These are phyloP conservation scores for Diaporthe sp. DNA, from an alignment of 2,329 filamentous ascomycete species.

Conservation along the genomic window DNA sequence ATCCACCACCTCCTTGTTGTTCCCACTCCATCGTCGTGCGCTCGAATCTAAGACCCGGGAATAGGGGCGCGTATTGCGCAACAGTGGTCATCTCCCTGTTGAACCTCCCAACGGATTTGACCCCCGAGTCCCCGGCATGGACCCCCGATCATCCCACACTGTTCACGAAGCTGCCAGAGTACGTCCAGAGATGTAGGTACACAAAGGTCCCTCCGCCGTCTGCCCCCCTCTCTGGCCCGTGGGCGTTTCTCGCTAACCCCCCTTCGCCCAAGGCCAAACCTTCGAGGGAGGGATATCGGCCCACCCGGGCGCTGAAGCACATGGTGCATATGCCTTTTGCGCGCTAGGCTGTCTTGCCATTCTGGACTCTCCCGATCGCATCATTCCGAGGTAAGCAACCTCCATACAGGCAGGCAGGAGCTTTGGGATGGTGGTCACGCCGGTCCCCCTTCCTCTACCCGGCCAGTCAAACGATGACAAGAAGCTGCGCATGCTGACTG, in stretches of 20 bases:
- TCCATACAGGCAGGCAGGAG: constrained; percentile 32
- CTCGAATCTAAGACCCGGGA: constrained; percentile 36
- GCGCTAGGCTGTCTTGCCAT: constrained; percentile 91
- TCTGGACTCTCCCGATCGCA: constrained; percentile 82
- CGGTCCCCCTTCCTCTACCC: constrained; percentile 38
- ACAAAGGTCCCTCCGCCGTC: constrained; percentile 41
- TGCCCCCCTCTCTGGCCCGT: constrained; percentile 30
- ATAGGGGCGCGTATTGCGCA: constrained; percentile 91
- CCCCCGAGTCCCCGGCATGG: constrained; percentile 78
- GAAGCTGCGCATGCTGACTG: constrained; percentile 54
- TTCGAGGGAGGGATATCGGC: constrained; percentile 95
- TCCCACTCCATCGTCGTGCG: background rate
- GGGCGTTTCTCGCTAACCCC: constrained; percentile 43
- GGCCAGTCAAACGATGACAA: constrained; percentile 55
- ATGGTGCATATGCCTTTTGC: constrained; percentile 97
- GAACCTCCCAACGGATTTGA: constrained; percentile 84
- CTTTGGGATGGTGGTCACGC: constrained; percentile 31
- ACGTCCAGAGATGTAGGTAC: constrained; percentile 82
- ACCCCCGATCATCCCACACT: constrained; percentile 72
- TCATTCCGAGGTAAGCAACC: constrained; percentile 76
- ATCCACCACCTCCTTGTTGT: background rate
- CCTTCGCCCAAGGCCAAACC: constrained; percentile 80
- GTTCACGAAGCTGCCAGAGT: constrained; percentile 81
- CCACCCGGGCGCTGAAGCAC: constrained; percentile 89
- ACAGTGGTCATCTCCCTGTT: constrained; percentile 87